Percentiles rank a stretch among this genome's conserved stretches.
Conservation (phyloP, 169 alveolate species). For the Theileria orientalis region DNA sequence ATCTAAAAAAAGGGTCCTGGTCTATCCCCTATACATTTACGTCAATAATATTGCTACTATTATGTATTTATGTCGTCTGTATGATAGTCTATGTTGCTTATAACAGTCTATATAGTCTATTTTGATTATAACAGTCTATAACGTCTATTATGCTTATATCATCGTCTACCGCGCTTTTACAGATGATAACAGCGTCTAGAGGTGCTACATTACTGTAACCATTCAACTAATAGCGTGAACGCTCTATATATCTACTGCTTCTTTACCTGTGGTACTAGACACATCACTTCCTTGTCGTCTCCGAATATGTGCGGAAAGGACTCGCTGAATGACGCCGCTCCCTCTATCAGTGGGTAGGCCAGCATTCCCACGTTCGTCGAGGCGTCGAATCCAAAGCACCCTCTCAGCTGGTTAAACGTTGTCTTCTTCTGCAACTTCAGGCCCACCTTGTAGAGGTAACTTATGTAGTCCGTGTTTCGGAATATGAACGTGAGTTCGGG, state of each 20-base stretch:
- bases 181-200: too few relatives aligned
- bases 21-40: conserved; percentile 91
- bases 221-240: too few relatives aligned
- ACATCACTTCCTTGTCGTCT: conserved; percentile 82
- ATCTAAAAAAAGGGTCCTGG: conserved; percentile 99
- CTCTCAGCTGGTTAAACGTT: conserved; percentile 89
- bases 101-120: too few relatives aligned
- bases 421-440: conserved; percentile 91
- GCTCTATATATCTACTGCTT: neutral
- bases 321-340: conserved; percentile 93
- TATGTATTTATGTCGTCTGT: too few relatives aligned
- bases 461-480: conserved; percentile 85
- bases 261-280: conserved; percentile 91
- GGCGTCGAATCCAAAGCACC: conserved; percentile 90
- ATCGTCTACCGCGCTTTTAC: too few relatives aligned
- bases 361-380: conserved; percentile 92
- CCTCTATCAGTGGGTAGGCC: conserved; percentile 97
- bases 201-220: too few relatives aligned
- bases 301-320: conserved; percentile 91
- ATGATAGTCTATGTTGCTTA: too few relatives aligned
- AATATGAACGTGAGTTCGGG: conserved; percentile 97
- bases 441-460: conserved; percentile 87
- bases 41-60: neutral
- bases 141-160: too few relatives aligned
- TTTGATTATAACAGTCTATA: too few relatives aligned